Base-by-base conservation (phyloP, 805 yeast species). In the Nadsonia fulvescens region DNA sequence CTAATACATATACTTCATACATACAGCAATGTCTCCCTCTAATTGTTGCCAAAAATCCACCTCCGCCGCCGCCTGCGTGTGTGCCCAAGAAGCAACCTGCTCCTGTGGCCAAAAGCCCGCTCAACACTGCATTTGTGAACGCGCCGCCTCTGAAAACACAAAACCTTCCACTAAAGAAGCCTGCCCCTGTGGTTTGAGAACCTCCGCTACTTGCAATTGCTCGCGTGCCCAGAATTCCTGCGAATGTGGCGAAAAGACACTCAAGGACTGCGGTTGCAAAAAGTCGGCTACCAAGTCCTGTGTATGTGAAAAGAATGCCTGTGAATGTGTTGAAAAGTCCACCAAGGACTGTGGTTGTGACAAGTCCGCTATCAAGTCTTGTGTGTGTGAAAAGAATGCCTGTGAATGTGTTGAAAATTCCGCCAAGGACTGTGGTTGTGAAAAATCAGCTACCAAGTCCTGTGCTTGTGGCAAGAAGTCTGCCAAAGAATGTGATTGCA, bases 41-140 rank as follows among this genome's bases (percentile, higher is more conserved):
- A 25, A 23, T 33, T 53, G 58, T 51, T 53, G 58, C 51, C 43
- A 47, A 40, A 35, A 40, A 28, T 44, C 60, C 32, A 51, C 60
- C 40, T 40, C 57, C 37, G 48, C 49, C 33, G n/a, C n/a, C n/a
- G n/a, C n/a, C n/a, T 67, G 74, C 46, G 59, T 63, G 40, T 67
- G 74, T 44, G 72, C 75, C 37, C 44, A 60, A 34, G 64, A 63
- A 36, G 71, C 75, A 37, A 64, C 66, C 36, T 67, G 75, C 51
- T 66, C 75, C 13, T 67, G 75, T 47, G 71, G 70, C n/a, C 57
- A 61, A 30, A 58, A 58, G 36, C 68, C 74, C 17, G 75, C 75
- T 27, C 58, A 61, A 40, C 49, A 62, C 33, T 67, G 75, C 45
- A 54, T 47, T 48, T 67, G 75, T 50, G 48, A 53, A 29, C 57